phyloP scores from a whole-genome alignment of 148 eudicot genomes.

The Vaccinium darrowii region DNA sequence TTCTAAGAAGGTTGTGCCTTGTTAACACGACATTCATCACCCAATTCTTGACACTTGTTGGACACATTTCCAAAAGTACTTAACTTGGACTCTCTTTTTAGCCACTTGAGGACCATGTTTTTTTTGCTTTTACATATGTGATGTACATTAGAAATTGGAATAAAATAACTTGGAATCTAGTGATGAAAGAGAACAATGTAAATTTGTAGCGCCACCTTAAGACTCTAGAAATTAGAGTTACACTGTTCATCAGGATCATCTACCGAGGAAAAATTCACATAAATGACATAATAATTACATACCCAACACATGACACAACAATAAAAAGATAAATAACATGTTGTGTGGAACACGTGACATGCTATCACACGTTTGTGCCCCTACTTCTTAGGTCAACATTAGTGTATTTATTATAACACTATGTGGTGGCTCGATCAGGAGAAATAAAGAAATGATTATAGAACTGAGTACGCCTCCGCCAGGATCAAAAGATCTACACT shows the following conservation, averaged over 20 bases:
- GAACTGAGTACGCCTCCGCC: conserved; percentile 49
- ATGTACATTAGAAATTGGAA: background rate
- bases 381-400: background rate
- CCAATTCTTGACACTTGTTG: background rate
- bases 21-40: background rate
- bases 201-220: background rate
- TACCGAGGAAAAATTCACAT: background rate
- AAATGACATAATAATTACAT: background rate
- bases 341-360: background rate
- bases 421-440: conserved; percentile 27
- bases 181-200: background rate
- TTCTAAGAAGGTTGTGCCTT: background rate
- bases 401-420: background rate
- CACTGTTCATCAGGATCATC: background rate
- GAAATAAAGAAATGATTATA: conserved; percentile 45
- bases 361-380: background rate
- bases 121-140: background rate
- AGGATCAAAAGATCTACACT: conserved; percentile 48
- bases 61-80: too few relatives aligned
- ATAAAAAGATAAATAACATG: background rate
- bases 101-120: background rate
- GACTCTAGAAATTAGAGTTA: background rate
- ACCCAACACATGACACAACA: background rate
- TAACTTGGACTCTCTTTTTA: too few relatives aligned
- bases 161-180: background rate